These are phyloP conservation scores for Sclerotiophoma versabilis DNA, from an alignment of 2,329 filamentous ascomycete genomes.

Conservation along the genomic window DNA sequence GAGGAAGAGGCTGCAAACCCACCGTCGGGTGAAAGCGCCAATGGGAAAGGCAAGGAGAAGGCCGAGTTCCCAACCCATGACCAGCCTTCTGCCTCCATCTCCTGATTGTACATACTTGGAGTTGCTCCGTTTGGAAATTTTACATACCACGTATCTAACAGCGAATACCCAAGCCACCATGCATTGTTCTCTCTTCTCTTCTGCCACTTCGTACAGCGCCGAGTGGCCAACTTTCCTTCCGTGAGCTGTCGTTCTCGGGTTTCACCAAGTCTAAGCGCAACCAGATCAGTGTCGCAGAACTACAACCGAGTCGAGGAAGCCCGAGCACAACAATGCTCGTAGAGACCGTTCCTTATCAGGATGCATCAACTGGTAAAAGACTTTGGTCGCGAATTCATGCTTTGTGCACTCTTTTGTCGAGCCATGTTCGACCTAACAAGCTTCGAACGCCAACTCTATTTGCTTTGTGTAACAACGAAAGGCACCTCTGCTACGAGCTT, in stretches of 20 bases:
- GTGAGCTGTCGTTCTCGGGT: no score
- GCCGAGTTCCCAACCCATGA: not conserved
- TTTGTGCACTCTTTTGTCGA: not conserved
- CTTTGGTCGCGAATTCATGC: not conserved
- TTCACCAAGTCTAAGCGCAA: no score
- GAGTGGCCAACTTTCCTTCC: no score
- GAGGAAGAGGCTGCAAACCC: no score
- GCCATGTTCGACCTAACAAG: not conserved
- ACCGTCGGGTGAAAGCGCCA: conserved; percentile 11
- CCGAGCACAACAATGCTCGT: no score
- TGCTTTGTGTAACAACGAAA: not conserved
- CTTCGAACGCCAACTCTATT: not conserved
- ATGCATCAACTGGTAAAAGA: not conserved
- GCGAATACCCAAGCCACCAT: no score
- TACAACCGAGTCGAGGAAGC: no score
- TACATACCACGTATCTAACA: no score
- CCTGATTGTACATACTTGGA: not conserved
- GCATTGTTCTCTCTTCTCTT: no score
- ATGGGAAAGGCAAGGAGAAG: conserved; percentile 35
- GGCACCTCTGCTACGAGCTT: not conserved
- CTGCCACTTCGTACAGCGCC: no score
- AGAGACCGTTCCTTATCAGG: not conserved
- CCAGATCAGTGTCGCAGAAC: no score
- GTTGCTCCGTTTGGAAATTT: no score
- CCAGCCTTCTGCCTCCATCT: not conserved